Evolutionary conservation across 1,139 yeast genomes (phyloP), one percentile per base, ranked within the genome.

Genomic region (Geotrichum siamense): DNA sequence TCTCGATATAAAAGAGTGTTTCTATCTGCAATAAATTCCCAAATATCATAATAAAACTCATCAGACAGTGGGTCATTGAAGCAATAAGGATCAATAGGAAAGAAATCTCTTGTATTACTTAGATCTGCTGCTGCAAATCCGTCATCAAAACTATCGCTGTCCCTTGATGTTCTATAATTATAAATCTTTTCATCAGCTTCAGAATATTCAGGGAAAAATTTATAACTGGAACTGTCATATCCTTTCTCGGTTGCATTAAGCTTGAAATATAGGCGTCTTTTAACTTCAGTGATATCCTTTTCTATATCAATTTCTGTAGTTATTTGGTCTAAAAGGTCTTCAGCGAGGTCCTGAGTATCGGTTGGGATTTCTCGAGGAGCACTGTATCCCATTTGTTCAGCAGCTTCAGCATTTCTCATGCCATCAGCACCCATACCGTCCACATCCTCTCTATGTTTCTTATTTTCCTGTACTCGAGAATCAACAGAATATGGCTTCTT

Each of bases 31-130:
- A 77, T 78, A 9, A 83, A 81, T 56, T 72, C 76, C 96, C 96
- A 91, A n/a, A 81, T 63, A 53, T 86, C 95, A 55, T 83, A 91
- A 58, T 79, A 85, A 59, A 93, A 91, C 3, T 75, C 76, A 9
- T 76, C 81, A 49, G 74, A 76, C 38, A 91, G 62, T 0, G 98
- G 98, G 64, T 93, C 99, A 49, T 75, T 80, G 61, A 93, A 86
- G 1, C 76, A 72, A 60, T 84, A 86, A 0, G 98, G 98, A 60
- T 87, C 96, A 47, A 91, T 72, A 48, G 79, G 81, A 12, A 56
- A 51, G 20, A 40, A 43, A 13, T 58, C 57, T 23, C 55, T 53
- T 2, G 6, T 21, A 25, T 31, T 30, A 54, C 51, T 33, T 60
- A 53, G 3, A 45, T 38, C 27, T 45, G 55, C 28, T 50, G 55